phyloP scores from a whole-genome alignment of 1,284 basidiomycete genomes.

The Rhizoctonia solani region DNA sequence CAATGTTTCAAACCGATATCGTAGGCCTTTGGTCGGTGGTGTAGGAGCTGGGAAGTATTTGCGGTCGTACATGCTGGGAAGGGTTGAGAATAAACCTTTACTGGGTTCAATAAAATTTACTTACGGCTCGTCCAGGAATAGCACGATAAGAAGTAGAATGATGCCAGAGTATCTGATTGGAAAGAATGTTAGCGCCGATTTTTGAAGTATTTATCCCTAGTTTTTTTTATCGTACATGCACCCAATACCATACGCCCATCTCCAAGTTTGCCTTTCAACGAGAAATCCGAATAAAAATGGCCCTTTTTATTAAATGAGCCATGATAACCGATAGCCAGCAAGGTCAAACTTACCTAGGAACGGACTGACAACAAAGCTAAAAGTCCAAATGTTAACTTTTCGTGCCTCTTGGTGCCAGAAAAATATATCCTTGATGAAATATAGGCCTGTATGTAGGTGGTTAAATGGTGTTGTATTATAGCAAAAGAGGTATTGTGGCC shows the following conservation, averaged over 20 bases:
- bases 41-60: constrained; percentile 57
- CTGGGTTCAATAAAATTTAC: too few species aligned
- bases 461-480: background rate
- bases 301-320: constrained; percentile 43
- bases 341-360: constrained; percentile 50
- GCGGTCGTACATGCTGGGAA: constrained; percentile 68
- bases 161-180: constrained; percentile 41
- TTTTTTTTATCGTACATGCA: constrained; percentile 64
- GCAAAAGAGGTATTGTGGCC: constrained; percentile 38
- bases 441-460: constrained; percentile 53
- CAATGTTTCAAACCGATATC: constrained; percentile 63
- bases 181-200: background rate
- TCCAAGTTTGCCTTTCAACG: constrained; percentile 55
- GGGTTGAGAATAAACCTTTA: background rate
- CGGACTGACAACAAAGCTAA: constrained; percentile 66
- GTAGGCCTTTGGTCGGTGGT: constrained; percentile 52
- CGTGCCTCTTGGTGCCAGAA: constrained; percentile 77
- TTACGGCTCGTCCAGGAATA: constrained; percentile 69
- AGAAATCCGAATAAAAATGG: constrained; percentile 73
- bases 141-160: constrained; percentile 59
- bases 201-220: too few species aligned
- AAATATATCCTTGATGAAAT: constrained; percentile 67
- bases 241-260: constrained; percentile 73
- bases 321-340: background rate
- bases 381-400: constrained; percentile 73